Percentiles rank a stretch among this genome's conserved stretches.
phyloP scores from a whole-genome alignment of 768 basidiomycete genomes.

The Phylloporus rhodoxanthus region DNA sequence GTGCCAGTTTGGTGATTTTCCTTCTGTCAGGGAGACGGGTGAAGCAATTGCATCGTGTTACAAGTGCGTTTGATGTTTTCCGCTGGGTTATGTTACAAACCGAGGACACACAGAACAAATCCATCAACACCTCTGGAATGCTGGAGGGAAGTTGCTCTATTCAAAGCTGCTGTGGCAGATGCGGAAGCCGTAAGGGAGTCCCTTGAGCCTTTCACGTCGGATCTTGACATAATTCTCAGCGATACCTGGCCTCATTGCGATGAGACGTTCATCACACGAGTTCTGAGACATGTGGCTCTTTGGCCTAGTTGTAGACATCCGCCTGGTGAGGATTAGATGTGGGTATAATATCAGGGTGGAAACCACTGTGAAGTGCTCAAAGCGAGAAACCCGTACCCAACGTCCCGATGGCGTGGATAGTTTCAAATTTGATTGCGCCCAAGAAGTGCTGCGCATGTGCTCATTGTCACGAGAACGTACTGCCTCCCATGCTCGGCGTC shows the following conservation, averaged over 20 bases:
- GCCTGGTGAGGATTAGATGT: not conserved
- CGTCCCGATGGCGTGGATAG: not conserved
- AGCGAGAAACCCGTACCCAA: not conserved
- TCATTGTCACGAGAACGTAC: conserved; percentile 19
- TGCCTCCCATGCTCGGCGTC: conserved; percentile 13
- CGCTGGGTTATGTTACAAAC: not conserved
- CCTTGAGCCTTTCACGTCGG: conserved; percentile 4
- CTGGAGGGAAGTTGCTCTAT: conserved; percentile 63
- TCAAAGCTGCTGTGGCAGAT: conserved; percentile 61
- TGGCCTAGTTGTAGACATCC: too few relatives aligned
- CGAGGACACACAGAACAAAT: conserved; percentile 32
- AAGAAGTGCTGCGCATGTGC: conserved; percentile 14
- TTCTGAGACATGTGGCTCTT: not conserved
- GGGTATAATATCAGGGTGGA: not conserved
- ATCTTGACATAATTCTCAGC: conserved; percentile 33
- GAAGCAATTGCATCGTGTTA: conserved; percentile 72
- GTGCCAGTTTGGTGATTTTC: conserved; percentile 48
- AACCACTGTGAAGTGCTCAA: not conserved
- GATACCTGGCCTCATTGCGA: conserved; percentile 57
- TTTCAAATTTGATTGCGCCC: conserved; percentile 18
- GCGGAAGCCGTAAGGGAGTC: conserved; percentile 56
- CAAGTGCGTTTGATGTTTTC: conserved; percentile 36
- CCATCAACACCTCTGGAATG: conserved; percentile 59
- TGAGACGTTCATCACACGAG: conserved; percentile 19
- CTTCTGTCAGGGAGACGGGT: conserved; percentile 50